These are phyloP conservation scores for Colletotrichum cordylinicola DNA, from an alignment of 2,329 filamentous ascomycete genomes.

Conservation along the genomic window DNA sequence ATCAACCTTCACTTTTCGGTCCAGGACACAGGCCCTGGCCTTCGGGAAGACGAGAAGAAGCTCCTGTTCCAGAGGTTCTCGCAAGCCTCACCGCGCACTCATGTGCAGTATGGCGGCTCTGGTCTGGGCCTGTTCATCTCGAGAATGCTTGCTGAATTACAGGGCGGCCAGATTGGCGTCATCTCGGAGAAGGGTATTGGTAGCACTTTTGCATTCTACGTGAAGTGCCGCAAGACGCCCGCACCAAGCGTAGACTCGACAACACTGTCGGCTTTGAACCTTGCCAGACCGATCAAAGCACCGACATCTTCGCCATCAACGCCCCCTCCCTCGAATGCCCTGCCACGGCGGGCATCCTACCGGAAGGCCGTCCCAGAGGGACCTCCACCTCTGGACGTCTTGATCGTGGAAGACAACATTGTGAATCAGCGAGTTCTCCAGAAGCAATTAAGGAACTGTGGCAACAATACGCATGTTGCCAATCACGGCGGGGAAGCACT, in stretches of 20 bases:
- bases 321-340: neutral
- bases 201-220: slow-evolving; percentile 79
- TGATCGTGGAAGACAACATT: slow-evolving; percentile 73
- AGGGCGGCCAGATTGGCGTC: slow-evolving; percentile 80
- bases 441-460: slow-evolving; percentile 64
- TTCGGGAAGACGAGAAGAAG: slow-evolving; percentile 69
- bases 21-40: slow-evolving; percentile 72
- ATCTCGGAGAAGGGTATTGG: slow-evolving; percentile 70
- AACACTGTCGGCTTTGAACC: slow-evolving; percentile 39
- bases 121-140: slow-evolving; percentile 79
- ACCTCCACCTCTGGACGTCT: slow-evolving; percentile 47
- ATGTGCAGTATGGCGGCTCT: slow-evolving; percentile 75
- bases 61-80: slow-evolving; percentile 73
- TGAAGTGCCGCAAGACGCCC: slow-evolving; percentile 67
- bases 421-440: slow-evolving; percentile 71
- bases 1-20: slow-evolving; percentile 77
- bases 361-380: neutral
- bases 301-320: slow-evolving; percentile 22
- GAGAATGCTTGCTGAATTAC: slow-evolving; percentile 75
- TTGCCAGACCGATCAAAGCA: slow-evolving; percentile 27
- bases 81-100: slow-evolving; percentile 71
- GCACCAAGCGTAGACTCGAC: slow-evolving; percentile 43
- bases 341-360: slow-evolving; percentile 5
- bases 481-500: slow-evolving; percentile 71
- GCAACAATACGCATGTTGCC: slow-evolving; percentile 66